These are phyloP conservation scores for Wickerhamiella spandovensis DNA, from an alignment of 805 yeast genomes.

Conservation along the genomic window DNA sequence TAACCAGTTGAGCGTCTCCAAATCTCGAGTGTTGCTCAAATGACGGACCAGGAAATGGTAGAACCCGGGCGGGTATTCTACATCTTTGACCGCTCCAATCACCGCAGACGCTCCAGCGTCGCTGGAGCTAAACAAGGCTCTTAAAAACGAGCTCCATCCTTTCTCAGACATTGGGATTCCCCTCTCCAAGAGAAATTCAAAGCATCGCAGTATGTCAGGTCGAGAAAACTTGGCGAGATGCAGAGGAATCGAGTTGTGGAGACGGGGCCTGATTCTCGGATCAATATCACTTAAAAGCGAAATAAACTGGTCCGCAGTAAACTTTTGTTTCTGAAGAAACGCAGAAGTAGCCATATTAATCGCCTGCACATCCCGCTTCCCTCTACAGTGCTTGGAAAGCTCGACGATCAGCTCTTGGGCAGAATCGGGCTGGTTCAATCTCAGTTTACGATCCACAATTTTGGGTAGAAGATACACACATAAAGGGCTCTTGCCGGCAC, in stretches of 20 bases:
- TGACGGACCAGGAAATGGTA: conserved; percentile 12
- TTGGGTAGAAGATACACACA: not conserved
- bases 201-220: not conserved
- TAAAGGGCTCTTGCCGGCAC: not conserved
- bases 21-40: conserved; percentile 3
- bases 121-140: not conserved
- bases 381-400: not conserved
- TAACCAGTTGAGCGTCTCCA: conserved; percentile 5
- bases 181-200: not conserved
- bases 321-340: not conserved
- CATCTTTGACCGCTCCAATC: not conserved
- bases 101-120: not conserved
- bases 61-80: conserved; percentile 6
- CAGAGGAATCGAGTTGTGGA: not conserved
- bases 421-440: not conserved
- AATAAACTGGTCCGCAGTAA: not conserved
- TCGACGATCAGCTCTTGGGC: not conserved
- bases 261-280: not conserved
- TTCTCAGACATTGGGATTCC: not conserved
- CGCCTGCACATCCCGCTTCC: not conserved
- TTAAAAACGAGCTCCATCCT: not conserved
- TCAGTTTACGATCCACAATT: not conserved
- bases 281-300: not conserved
- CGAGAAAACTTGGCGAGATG: not conserved
- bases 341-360: not conserved